Base-by-base conservation (phyloP, 2,329 filamentous ascomycete genomes). In the Aureobasidium namibiae region DNA sequence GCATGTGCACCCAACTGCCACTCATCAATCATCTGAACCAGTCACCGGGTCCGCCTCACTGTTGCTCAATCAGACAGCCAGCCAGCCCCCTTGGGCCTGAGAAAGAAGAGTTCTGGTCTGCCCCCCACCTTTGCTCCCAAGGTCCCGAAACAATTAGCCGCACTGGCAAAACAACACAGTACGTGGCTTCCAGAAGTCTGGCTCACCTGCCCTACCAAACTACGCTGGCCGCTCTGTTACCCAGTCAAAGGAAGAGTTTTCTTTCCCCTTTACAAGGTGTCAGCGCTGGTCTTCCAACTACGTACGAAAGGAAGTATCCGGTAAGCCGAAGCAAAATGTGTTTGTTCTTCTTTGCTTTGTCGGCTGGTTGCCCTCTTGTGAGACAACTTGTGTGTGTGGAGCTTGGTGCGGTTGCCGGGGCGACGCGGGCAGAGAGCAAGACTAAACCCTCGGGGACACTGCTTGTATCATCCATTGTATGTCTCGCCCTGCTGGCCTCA, bases 381-480 rank as follows among this genome's bases (percentile, higher is more conserved):
- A n/a, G 8, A 29, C n/a, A 24, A 14, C 16, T 23, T 42, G 49
- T 42, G 50, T 54, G 50, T 54, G 50, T 54, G 38, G 38, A 31
- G 50, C 36, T 31, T 45, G n/a, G n/a, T 33, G 36, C 21, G 36
- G 50, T 54, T 54, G 50, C 50, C 33, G 24, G 50, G 50, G 23
- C 50, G 50, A 54, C 50, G 50, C 50, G 50, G 38, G 33, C 29
- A 52, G 34, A 13, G 33, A 29, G 26, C 26, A 18, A 39, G 23
- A 52, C 48, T 38, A 34, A 49, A 49, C 33, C 42, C 48, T 52
- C 48, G 48, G 26, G 14, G 48, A n/a, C n/a, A 38, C 48, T 42
- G 36, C 21, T 5, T 52, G 48, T 52, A 52, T 52, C 48, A 52
- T 52, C 48, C 42, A 45, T 21, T 45, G 42, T 29, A 21, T 45